Conservation (phyloP, 805 yeast genomes). For the Candida ascalaphidarum region DNA sequence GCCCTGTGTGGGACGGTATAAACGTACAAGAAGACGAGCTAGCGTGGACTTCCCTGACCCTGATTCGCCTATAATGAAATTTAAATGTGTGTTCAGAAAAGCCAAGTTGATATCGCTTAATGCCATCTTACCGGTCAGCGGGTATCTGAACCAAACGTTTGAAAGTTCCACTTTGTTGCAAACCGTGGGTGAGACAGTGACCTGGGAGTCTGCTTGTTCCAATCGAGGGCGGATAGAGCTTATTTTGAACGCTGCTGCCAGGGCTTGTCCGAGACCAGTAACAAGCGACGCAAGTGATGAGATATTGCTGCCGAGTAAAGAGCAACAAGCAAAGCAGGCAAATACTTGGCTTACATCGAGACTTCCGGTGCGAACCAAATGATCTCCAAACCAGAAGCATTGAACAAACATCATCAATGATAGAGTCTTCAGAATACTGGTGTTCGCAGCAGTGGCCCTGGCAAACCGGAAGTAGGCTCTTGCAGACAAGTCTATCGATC, state of each 20-base stretch:
- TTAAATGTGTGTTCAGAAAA: constrained; percentile 37
- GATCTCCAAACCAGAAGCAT: constrained; percentile 87
- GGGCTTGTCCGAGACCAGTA: constrained; percentile 60
- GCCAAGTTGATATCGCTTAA: constrained; percentile 39
- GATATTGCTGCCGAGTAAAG: constrained; percentile 59
- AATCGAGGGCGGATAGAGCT: constrained; percentile 4
- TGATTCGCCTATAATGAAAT: constrained; percentile 75
- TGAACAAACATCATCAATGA: constrained; percentile 76
- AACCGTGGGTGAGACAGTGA: constrained; percentile 6
- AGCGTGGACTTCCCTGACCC: constrained; percentile 94
- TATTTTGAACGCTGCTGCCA: constrained; percentile 54
- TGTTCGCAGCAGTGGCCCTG: constrained; percentile 45
- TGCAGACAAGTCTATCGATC: constrained; percentile 27
- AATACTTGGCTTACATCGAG: constrained; percentile 56
- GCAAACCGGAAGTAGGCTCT: constrained; percentile 33
- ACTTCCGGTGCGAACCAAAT: constrained; percentile 45
- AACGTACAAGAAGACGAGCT: constrained; percentile 49
- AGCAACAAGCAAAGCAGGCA: constrained; percentile 77
- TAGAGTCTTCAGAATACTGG: constrained; percentile 47
- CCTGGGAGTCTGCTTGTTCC: constrained; percentile 1
- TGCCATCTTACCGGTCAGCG: constrained; percentile 42
- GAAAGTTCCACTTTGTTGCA: constrained; percentile 46
- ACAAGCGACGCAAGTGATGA: constrained; percentile 48
- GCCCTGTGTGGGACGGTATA: constrained; percentile 51
- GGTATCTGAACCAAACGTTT: constrained; percentile 57